A percentile compares a stretch with the other conserved stretches of the same genome.
Conservation (phyloP, 2,329 filamentous ascomycete species). For the Cladosporium sp. region DNA sequence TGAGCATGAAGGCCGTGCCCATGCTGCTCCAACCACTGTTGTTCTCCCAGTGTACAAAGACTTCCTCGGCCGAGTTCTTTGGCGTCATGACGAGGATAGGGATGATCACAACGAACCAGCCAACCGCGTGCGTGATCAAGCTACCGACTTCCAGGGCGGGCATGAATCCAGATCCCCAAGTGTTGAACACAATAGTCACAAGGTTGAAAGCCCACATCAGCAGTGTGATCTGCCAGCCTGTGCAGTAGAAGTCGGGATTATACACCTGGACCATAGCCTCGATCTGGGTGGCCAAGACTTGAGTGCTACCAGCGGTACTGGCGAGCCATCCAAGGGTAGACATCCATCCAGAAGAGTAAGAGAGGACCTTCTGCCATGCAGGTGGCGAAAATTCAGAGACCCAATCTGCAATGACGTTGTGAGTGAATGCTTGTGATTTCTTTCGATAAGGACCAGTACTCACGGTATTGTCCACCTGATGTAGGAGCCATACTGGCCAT, state of each 20-base stretch:
- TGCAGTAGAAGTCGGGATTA: slow-evolving; percentile 31
- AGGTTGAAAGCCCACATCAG: slow-evolving; percentile 40
- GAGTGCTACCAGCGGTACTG: slow-evolving; percentile 36
- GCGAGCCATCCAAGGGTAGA: slow-evolving; percentile 40
- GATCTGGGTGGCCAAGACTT: slow-evolving; percentile 40
- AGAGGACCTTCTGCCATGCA: slow-evolving; percentile 30
- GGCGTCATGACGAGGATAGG: slow-evolving; percentile 33
- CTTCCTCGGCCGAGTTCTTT: slow-evolving; percentile 34
- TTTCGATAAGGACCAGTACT: neutral
- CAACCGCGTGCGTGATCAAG: slow-evolving; percentile 32
- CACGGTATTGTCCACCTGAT: slow-evolving; percentile 32
- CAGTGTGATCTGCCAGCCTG: slow-evolving; percentile 33
- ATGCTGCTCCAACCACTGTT: slow-evolving; percentile 31
- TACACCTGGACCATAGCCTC: slow-evolving; percentile 40
- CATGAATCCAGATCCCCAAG: slow-evolving; percentile 36
- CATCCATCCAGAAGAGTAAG: slow-evolving; percentile 36
- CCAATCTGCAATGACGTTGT: slow-evolving; percentile 25
- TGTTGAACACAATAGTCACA: slow-evolving; percentile 35
- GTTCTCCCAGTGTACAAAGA: slow-evolving; percentile 32
- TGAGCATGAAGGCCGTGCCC: slow-evolving; percentile 31
- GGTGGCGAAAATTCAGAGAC: slow-evolving; percentile 37
- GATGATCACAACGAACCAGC: slow-evolving; percentile 35
- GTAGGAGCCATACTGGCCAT: slow-evolving; percentile 38
- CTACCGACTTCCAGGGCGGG: slow-evolving; percentile 41
- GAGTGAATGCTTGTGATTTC: neutral